Percentiles rank a stretch among this genome's conserved stretches.
These are phyloP conservation scores for Fusarium hostae DNA, from an alignment of 2,329 filamentous ascomycete species.

Conservation along the genomic window DNA sequence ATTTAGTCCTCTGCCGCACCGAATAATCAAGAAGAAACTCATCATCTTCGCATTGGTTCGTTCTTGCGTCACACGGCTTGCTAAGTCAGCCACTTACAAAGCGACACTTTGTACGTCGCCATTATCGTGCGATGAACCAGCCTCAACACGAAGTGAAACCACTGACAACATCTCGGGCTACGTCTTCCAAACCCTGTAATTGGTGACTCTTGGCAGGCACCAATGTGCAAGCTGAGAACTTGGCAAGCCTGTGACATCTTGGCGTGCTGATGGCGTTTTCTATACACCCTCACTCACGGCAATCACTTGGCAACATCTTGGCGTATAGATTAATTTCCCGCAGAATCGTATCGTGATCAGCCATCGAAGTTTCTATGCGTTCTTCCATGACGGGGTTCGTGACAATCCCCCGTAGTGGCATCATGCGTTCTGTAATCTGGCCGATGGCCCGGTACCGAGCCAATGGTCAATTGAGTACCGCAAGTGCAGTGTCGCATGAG, in stretches of 20 bases:
- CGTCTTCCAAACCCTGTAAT: background rate
- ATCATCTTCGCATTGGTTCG: background rate
- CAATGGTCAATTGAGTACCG: background rate
- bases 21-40: background rate
- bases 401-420: background rate
- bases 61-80: background rate
- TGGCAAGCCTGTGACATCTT: slow-evolving; percentile 5
- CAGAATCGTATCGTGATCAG: background rate
- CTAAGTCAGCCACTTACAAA: background rate
- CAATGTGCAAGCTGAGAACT: background rate
- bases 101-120: background rate
- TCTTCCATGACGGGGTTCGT: background rate
- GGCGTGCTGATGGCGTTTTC: background rate
- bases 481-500: background rate
- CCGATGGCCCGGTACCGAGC: background rate
- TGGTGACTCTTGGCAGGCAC: background rate
- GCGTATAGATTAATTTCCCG: background rate
- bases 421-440: background rate
- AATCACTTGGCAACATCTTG: background rate
- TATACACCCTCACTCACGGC: background rate
- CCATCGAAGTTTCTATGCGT: background rate
- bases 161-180: background rate
- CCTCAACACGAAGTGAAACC: background rate
- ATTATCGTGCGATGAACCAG: background rate
- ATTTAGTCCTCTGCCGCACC: too few relatives aligned